phyloP scores from a whole-genome alignment of 1,139 yeast genomes.

The Blastobotrys buckinghamii region DNA sequence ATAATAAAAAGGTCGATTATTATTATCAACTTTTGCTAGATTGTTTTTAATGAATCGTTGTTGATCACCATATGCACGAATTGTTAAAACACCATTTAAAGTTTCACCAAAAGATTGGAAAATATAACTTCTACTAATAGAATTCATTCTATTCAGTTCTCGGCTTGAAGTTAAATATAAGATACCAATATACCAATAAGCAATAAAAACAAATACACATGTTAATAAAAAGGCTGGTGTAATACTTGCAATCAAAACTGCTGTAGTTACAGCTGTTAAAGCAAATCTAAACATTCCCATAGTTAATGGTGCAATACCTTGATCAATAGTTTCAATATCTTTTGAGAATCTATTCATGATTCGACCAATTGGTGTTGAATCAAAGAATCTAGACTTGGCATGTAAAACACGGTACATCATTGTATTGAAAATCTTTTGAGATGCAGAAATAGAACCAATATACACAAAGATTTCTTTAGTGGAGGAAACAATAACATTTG shows the following conservation, averaged over 20 bases:
- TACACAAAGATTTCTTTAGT: slow-evolving; percentile 58
- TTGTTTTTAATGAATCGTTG: slow-evolving; percentile 78
- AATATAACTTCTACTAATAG: slow-evolving; percentile 87
- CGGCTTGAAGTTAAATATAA: slow-evolving; percentile 82
- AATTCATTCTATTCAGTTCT: slow-evolving; percentile 85
- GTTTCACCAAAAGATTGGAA: slow-evolving; percentile 97
- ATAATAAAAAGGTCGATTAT: slow-evolving; percentile 88
- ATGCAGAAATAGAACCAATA: slow-evolving; percentile 71
- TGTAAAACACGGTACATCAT: slow-evolving; percentile 57
- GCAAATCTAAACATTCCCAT: slow-evolving; percentile 66
- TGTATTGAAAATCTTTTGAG: slow-evolving; percentile 63
- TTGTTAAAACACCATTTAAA: slow-evolving; percentile 84
- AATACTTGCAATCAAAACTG: slow-evolving; percentile 66
- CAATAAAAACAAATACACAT: slow-evolving; percentile 55
- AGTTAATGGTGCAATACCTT: slow-evolving; percentile 79
- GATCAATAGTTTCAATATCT: slow-evolving; percentile 91
- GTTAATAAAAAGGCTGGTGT: slow-evolving; percentile 82
- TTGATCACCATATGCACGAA: slow-evolving; percentile 94
- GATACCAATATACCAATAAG: slow-evolving; percentile 68
- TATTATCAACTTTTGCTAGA: slow-evolving; percentile 69
- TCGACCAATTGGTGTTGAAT: slow-evolving; percentile 93
- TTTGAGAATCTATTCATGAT: slow-evolving; percentile 96
- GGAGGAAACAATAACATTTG: slow-evolving; percentile 51
- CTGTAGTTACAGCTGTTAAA: slow-evolving; percentile 62
- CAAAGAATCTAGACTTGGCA: slow-evolving; percentile 85